Conservation (phyloP, 257 asterid species). For the Datura wrightii region DNA sequence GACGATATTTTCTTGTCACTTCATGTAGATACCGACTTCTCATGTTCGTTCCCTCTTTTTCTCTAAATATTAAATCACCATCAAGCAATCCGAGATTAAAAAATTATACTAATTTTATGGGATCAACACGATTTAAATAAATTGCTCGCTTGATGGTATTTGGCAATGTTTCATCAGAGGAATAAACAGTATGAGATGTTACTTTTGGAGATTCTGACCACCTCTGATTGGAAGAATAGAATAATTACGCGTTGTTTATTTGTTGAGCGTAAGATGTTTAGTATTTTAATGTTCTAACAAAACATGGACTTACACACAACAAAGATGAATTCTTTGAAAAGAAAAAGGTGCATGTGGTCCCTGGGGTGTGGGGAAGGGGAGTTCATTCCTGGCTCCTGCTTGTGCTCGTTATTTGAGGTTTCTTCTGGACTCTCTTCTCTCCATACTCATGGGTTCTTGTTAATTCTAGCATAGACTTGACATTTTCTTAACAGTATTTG, state of each 20-base stretch:
- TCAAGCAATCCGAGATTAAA: background rate
- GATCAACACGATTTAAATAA: background rate
- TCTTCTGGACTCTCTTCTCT: background rate
- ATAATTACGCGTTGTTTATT: background rate
- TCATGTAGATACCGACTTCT: background rate
- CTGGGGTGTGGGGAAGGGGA: background rate
- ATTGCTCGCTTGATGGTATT: conserved; percentile 9
- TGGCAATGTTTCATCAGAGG: background rate
- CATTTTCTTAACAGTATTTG: background rate
- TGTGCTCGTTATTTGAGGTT: background rate
- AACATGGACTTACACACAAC: conserved; percentile 21
- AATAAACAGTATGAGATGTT: background rate
- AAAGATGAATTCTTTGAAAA: background rate
- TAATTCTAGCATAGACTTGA: conserved; percentile 16
- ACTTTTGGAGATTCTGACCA: conserved; percentile 18
- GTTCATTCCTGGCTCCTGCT: background rate
- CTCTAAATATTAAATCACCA: background rate
- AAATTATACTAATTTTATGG: background rate
- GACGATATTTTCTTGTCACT: conserved; percentile 16
- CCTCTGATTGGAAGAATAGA: background rate
- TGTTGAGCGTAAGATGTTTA: background rate
- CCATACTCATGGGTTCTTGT: conserved; percentile 1
- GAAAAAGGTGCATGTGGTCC: conserved; percentile 17
- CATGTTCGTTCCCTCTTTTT: background rate
- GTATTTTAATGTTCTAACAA: background rate